Base-by-base conservation (phyloP, 2,329 filamentous ascomycete genomes). In the Mariannaea sp. region DNA sequence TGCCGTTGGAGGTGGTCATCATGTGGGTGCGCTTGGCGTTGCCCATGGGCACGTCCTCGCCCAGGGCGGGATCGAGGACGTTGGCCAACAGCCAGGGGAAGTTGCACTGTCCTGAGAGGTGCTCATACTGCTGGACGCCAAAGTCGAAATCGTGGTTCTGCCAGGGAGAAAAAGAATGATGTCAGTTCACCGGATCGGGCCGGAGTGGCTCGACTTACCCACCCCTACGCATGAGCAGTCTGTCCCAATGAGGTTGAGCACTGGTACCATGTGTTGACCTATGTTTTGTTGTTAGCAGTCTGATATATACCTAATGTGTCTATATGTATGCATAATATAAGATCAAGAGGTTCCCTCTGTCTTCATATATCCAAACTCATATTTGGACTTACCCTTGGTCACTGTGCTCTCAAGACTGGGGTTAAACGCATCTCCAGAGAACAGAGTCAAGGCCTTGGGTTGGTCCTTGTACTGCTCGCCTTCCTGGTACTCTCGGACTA, bases 111-210 rank as follows among this genome's bases (percentile, higher is more conserved):
- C 78, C 77, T 4, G 86, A 80, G 42, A 96, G 77, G 65, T 91
- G 80, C 50, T 84, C 79, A 69, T 92, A 92, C 69, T 96, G 91
- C 49, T 81, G 80, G 33, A 95, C 88, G 10, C 92, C 92, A 72
- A 96, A 96, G 74, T 96, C 92, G 48, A 96, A 84, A 68, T 96
- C 92, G 70, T 96, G 92, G 69, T 96, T 96, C 82, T 91, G 57
- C n/a, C n/a, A n/a, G n/a, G n/a, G n/a, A n/a, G n/a, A n/a, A n/a
- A 19, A 49, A 30, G 2, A 12, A 19, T 39, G 22, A 35, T 26
- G 49, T 58, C 20, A 60, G 56, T 49, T 29, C 45, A 49, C 24
- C 36, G 17, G 39, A 29, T 51, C 43, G 27, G 27, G 57, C 56
- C 56, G 57, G 59, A 59, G 48, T 49, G 47, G 43, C 45, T 42